Percentiles rank a stretch among this genome's conserved stretches.
These are phyloP conservation scores for Lipomyces starkeyi DNA, from an alignment of 805 yeast species.

Conservation along the genomic window DNA sequence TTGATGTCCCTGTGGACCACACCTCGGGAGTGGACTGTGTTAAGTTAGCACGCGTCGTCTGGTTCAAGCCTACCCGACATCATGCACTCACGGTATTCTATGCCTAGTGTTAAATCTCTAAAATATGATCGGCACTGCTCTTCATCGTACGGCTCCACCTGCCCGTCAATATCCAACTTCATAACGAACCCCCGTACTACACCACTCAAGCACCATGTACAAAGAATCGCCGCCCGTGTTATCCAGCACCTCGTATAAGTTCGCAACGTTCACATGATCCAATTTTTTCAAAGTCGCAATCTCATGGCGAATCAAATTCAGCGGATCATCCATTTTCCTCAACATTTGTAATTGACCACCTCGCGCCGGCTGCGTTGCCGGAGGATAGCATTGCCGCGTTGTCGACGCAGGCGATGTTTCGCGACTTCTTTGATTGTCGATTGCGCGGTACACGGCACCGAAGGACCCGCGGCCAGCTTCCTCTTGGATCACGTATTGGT, in stretches of 20 bases:
- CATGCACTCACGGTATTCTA: conserved; percentile 58
- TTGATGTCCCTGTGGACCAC: conserved; percentile 90
- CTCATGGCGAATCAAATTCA: conserved; percentile 57
- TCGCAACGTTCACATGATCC: conserved; percentile 74
- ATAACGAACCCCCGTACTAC: conserved; percentile 66
- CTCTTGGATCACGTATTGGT: conserved; percentile 66
- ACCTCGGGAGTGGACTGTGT: conserved; percentile 60
- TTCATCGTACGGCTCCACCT: conserved; percentile 47
- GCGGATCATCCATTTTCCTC: conserved; percentile 27
- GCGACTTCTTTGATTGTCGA: conserved; percentile 59
- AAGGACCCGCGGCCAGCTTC: conserved; percentile 90
- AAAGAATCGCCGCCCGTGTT: conserved; percentile 63
- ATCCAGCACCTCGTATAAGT: conserved; percentile 65
- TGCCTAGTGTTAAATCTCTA: conserved; percentile 70
- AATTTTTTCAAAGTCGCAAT: conserved; percentile 78
- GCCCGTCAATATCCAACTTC: conserved; percentile 41
- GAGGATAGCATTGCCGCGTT: conserved; percentile 42
- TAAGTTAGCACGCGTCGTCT: neutral
- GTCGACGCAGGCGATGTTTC: conserved; percentile 47
- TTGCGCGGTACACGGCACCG: conserved; percentile 84
- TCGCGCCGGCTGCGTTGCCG: conserved; percentile 32
- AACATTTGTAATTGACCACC: conserved; percentile 11
- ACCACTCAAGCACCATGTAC: conserved; percentile 73
- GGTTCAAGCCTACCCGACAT: neutral
- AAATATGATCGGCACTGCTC: conserved; percentile 56